Percentiles rank a stretch among this genome's conserved stretches.
phyloP scores from a whole-genome alignment of 2,329 filamentous ascomycete genomes.

The Macrophomina phaseolina region DNA sequence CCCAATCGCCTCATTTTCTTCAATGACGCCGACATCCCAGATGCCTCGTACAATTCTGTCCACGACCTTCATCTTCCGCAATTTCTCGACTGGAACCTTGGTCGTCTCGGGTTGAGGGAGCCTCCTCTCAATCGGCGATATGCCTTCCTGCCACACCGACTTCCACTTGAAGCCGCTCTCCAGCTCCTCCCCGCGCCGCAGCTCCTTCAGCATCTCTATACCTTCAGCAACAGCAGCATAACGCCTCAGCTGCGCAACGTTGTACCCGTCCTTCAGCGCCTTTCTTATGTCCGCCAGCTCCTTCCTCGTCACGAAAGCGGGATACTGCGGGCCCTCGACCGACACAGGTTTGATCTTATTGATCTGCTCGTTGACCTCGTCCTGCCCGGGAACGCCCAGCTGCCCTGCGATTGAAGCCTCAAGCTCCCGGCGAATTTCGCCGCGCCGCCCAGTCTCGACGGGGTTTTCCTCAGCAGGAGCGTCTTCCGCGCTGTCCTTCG shows the following conservation, averaged over 20 bases:
- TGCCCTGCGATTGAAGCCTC: slow-evolving; percentile 36
- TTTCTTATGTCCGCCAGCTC: slow-evolving; percentile 37
- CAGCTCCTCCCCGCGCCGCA: neutral
- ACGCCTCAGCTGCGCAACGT: slow-evolving; percentile 36
- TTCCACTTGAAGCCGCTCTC: neutral
- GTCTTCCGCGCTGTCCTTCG: slow-evolving; percentile 16
- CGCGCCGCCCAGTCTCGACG: slow-evolving; percentile 20
- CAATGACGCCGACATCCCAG: slow-evolving; percentile 42
- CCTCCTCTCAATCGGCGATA: neutral
- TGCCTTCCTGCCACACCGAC: slow-evolving; percentile 16
- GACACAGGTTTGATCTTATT: slow-evolving; percentile 39
- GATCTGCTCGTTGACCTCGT: slow-evolving; percentile 40
- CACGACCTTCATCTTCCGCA: slow-evolving; percentile 39
- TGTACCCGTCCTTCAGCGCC: slow-evolving; percentile 38
- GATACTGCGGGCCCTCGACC: slow-evolving; percentile 32
- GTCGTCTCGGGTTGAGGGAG: neutral
- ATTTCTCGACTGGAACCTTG: neutral
- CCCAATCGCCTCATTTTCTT: slow-evolving; percentile 43
- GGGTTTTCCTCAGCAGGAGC: neutral
- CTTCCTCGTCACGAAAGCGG: slow-evolving; percentile 32
- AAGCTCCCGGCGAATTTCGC: slow-evolving; percentile 27
- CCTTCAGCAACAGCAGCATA: slow-evolving; percentile 33
- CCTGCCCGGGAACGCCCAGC: slow-evolving; percentile 32
- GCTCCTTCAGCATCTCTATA: neutral
- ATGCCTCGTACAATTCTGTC: slow-evolving; percentile 42